Evolutionary conservation across 768 basidiomycete genomes (phyloP), one percentile per base, ranked within the genome.

Genomic region (Naganishia vaughanmartiniae): DNA sequence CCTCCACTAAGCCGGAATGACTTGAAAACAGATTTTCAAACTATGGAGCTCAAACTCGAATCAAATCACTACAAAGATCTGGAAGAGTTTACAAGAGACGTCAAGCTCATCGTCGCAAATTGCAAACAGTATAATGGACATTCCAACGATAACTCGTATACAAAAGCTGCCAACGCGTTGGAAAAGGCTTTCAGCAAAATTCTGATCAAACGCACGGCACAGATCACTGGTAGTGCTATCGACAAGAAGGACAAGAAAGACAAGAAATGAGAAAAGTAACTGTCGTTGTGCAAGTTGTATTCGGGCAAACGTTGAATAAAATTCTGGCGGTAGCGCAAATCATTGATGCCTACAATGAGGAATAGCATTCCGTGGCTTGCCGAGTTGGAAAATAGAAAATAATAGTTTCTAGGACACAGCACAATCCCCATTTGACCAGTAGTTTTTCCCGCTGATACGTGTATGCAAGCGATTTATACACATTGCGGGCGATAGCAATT

Each of bases 41-140:
- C 91, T 1, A 95, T 98, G 87, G 87, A 89, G 74, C 85, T 89
- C 78, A 98, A 93, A 81, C 86, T 98, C n/a, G 89, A 92, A 42
- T 87, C 85, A n/a, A 90, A 90, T 78, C 87, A 90, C 76, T 98
- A 97, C 80, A 80, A 84, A 14, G 84, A 85, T n/a, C 82, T 93
- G 63, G 88, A 89, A 58, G 83, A 84, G 36, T 95, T 97, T 76
- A 80, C 88, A 24, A 86, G 85, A 53, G 96, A 98, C 78, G 89
- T 89, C 19, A 86, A 88, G 73, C 84, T 96, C 67, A 87, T 98
- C 66, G 91, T 92, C 76, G 87, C 91, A 74, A 99, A 99, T 77
- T 96, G 94, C 82, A 84, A 88, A 68, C 80, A 84, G 65, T 98
- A 95, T 82, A 99, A 99, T 78, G 88, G 88, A 1, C 90, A 92